A percentile compares a stretch with the other conserved stretches of the same genome.
Conservation (phyloP, 1,284 basidiomycete genomes). For the Ceratobasidium sp. region DNA sequence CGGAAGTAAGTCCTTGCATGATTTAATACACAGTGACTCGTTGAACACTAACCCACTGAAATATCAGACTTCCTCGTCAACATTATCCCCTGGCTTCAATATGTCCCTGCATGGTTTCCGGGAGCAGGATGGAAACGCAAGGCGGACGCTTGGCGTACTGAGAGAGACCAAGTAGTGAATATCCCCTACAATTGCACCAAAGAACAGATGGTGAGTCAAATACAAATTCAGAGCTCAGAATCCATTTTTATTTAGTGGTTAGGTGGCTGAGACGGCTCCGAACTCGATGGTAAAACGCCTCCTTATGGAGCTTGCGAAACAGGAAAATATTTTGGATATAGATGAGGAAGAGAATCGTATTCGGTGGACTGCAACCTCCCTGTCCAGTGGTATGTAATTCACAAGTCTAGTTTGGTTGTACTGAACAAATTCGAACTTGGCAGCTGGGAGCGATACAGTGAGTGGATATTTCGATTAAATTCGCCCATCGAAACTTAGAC, state of each 20-base stretch:
- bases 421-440: neutral
- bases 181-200: conserved; percentile 21
- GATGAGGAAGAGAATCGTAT: conserved; percentile 8
- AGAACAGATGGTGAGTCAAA: neutral
- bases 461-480: neutral
- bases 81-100: conserved; percentile 11
- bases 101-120: conserved; percentile 23
- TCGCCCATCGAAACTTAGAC: neutral
- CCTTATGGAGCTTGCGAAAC: neutral
- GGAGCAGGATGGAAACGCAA: conserved; percentile 22
- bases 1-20: too few relatives aligned
- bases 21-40: too few relatives aligned
- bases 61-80: conserved; percentile 12
- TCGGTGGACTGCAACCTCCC: neutral
- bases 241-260: neutral
- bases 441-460: conserved; percentile 25
- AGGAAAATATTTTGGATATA: neutral
- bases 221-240: neutral
- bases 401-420: neutral
- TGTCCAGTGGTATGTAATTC: neutral
- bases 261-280: conserved; percentile 26
- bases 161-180: conserved; percentile 1
- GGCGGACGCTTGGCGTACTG: conserved; percentile 4
- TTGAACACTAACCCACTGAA: neutral
- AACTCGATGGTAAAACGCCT: conserved; percentile 22